Percentiles rank a stretch among this genome's conserved stretches.
These are phyloP conservation scores for Blastocladiella emersonii DNA, from an alignment of 371 early-diverging fungal genomes.

Conservation along the genomic window DNA sequence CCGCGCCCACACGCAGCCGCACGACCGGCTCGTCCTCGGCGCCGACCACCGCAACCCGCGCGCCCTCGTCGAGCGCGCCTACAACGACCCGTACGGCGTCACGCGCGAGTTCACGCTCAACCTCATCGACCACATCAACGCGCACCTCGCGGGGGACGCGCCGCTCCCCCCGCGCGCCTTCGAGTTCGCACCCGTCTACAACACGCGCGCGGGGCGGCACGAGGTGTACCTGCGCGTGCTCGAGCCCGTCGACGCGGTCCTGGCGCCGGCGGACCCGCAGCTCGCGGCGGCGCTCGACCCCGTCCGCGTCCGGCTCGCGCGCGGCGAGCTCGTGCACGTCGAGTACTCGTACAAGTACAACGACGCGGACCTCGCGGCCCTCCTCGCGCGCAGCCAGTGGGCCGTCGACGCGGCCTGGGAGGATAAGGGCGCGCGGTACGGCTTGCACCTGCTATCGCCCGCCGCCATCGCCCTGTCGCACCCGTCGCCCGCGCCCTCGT, in stretches of 20 bases:
- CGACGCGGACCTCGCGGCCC: constrained; percentile 32
- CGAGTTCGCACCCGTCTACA: constrained; percentile 56
- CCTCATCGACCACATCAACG: constrained; percentile 60
- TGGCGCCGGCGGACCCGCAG: constrained; percentile 22
- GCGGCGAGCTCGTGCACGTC: constrained; percentile 71
- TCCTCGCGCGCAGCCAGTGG: constrained; percentile 41
- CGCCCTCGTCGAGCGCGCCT: constrained; percentile 54
- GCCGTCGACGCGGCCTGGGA: constrained; percentile 42
- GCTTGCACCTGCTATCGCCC: constrained; percentile 43
- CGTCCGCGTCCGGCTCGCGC: constrained; percentile 21
- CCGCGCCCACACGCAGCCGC: constrained; percentile 37
- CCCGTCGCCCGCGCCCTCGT: not conserved
- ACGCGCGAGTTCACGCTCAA: constrained; percentile 75
- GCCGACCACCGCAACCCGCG: constrained; percentile 66
- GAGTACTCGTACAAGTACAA: constrained; percentile 80
- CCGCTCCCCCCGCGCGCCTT: constrained; percentile 38
- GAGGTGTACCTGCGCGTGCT: constrained; percentile 57
- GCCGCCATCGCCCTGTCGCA: not conserved
- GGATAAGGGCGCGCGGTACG: constrained; percentile 48
- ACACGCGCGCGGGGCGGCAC: constrained; percentile 57
- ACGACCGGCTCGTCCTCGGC: constrained; percentile 63
- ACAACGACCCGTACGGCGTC: constrained; percentile 63
- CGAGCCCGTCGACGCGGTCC: constrained; percentile 25
- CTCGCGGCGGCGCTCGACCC: constrained; percentile 12
- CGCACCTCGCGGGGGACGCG: constrained; percentile 34